Evolutionary conservation across 2,329 filamentous ascomycete species (phyloP).

Genomic region (Ascochyta rabiei): DNA sequence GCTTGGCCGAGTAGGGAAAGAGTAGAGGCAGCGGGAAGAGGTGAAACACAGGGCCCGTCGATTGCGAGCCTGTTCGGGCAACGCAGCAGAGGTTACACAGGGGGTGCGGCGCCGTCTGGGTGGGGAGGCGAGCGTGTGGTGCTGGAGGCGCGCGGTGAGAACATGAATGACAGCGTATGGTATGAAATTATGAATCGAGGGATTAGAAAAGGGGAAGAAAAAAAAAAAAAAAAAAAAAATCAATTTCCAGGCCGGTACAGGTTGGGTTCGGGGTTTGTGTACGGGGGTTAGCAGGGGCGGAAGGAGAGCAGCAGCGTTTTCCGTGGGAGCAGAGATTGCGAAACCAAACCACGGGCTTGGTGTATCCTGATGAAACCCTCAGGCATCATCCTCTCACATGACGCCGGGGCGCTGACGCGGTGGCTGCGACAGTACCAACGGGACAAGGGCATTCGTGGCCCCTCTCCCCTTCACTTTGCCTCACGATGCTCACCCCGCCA

Average conservation of each 20-base stretch:
- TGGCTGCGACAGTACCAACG: constrained; percentile 11
- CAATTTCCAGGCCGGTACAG: too few relatives aligned
- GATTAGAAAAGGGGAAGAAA: too few relatives aligned
- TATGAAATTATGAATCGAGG: too few relatives aligned
- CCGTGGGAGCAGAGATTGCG: neutral
- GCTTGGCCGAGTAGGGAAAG: neutral
- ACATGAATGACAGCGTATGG: too few relatives aligned
- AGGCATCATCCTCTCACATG: constrained; percentile 21
- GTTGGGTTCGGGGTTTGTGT: too few relatives aligned
- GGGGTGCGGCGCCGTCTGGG: neutral
- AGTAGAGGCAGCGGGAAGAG: neutral
- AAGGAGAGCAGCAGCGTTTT: too few relatives aligned
- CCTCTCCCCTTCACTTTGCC: neutral
- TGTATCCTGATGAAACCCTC: constrained; percentile 10
- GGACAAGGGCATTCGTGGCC: neutral
- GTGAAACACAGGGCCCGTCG: constrained; percentile 3
- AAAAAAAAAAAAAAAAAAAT: too few relatives aligned
- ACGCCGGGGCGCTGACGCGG: constrained; percentile 18
- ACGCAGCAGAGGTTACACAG: neutral
- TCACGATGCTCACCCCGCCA: neutral
- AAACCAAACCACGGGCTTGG: constrained; percentile 2
- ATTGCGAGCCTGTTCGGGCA: neutral
- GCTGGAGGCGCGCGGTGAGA: neutral
- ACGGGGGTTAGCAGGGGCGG: too few relatives aligned
- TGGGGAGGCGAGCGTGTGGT: neutral